Evolutionary conservation across 352 stramenopile species (phyloP).

Genomic region (Paralagenidium karlingii): DNA sequence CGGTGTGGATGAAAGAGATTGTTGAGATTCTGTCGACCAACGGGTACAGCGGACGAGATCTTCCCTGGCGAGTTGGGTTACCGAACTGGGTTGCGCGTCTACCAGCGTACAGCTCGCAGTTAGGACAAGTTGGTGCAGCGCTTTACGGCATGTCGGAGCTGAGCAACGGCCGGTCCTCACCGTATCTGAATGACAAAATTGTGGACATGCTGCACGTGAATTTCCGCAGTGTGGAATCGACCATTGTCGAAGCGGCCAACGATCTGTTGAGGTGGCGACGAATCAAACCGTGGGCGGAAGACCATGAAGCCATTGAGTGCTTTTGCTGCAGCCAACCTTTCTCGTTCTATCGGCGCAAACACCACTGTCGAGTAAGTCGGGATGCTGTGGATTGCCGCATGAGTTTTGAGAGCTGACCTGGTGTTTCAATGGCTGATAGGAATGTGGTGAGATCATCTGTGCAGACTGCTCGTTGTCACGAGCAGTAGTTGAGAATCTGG

Average conservation of each 20-base stretch:
- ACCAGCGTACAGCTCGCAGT: constrained; percentile 73
- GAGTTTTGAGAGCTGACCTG: not conserved
- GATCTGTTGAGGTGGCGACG: constrained; percentile 77
- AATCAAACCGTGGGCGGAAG: constrained; percentile 83
- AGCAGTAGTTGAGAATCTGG: constrained; percentile 65
- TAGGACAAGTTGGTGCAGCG: constrained; percentile 72
- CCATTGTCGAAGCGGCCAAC: constrained; percentile 70
- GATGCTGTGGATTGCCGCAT: not conserved
- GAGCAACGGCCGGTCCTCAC: constrained; percentile 32
- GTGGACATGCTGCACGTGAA: constrained; percentile 67
- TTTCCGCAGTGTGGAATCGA: constrained; percentile 44
- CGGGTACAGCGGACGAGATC: constrained; percentile 72
- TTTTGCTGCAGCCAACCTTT: constrained; percentile 67
- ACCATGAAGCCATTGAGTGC: constrained; percentile 63
- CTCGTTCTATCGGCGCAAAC: constrained; percentile 69
- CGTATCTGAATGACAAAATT: constrained; percentile 73
- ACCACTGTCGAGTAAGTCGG: constrained; percentile 62
- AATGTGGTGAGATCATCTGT: constrained; percentile 83
- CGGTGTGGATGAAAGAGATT: constrained; percentile 81
- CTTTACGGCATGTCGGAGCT: constrained; percentile 50
- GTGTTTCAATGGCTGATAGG: constrained; percentile 13
- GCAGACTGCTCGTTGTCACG: constrained; percentile 77
- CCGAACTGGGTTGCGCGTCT: constrained; percentile 75
- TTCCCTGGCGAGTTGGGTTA: constrained; percentile 72
- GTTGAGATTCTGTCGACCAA: constrained; percentile 76